Percentiles rank a stretch among this genome's conserved stretches.
Conservation (phyloP, 2,329 filamentous ascomycete genomes). For the Thelonectria olida region DNA sequence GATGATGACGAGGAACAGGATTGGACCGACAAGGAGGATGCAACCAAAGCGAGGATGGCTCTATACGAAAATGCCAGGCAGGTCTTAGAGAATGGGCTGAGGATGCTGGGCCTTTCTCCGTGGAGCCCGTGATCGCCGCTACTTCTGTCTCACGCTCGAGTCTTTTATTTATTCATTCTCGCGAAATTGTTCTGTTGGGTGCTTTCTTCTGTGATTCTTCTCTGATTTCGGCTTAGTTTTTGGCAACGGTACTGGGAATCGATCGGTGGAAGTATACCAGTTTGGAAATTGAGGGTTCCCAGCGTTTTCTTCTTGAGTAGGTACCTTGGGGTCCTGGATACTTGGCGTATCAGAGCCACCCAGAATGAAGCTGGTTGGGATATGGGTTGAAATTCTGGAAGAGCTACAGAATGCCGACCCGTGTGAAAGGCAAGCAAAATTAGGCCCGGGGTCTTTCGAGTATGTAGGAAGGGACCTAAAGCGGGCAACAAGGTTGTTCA, state of each 20-base stretch:
- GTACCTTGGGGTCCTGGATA: not conserved
- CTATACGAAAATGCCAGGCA: conserved; percentile 59
- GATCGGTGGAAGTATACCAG: not conserved
- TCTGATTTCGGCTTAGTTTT: not conserved
- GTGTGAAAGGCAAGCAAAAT: not conserved
- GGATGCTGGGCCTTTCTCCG: conserved; percentile 49
- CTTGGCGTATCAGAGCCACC: not conserved
- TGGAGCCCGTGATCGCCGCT: conserved; percentile 15
- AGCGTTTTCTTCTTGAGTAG: not conserved
- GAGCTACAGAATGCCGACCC: not conserved
- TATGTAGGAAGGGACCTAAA: not conserved
- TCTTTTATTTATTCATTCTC: not conserved
- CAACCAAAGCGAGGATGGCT: conserved; percentile 64
- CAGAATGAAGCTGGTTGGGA: not conserved
- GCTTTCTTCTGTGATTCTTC: not conserved
- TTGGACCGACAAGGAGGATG: conserved; percentile 52
- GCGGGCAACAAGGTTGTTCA: not conserved
- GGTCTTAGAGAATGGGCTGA: conserved; percentile 42
- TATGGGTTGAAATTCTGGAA: conserved; percentile 1
- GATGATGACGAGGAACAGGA: conserved; percentile 59
- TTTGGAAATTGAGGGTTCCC: not conserved
- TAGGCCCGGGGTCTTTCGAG: not conserved
- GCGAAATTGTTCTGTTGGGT: not conserved
- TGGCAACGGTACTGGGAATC: not conserved
- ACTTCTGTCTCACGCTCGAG: not conserved